These are phyloP conservation scores for Epichloe elymi DNA, from an alignment of 2,329 filamentous ascomycete species.

Conservation along the genomic window DNA sequence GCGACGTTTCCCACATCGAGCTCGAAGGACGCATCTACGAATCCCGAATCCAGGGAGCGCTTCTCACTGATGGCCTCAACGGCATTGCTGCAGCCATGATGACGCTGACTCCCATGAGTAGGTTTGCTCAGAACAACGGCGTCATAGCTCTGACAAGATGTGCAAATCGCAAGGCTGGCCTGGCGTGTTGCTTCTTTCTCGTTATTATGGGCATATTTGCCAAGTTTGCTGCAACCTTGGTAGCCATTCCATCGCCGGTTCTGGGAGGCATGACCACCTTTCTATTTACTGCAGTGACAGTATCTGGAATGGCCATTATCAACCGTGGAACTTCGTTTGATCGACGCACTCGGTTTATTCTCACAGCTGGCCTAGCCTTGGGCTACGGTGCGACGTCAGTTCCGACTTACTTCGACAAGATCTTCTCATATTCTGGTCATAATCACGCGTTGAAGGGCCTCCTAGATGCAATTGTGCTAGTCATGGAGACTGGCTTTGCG, in stretches of 20 bases:
- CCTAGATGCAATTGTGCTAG: constrained; percentile 57
- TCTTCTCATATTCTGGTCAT: constrained; percentile 59
- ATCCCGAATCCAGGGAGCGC: constrained; percentile 61
- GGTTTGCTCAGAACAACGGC: constrained; percentile 75
- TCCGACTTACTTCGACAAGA: constrained; percentile 51
- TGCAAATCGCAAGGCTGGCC: constrained; percentile 69
- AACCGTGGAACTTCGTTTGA: constrained; percentile 56
- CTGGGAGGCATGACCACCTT: constrained; percentile 40
- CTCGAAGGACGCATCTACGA: constrained; percentile 62
- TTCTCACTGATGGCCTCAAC: constrained; percentile 66
- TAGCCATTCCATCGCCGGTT: constrained; percentile 38
- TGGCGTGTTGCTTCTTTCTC: constrained; percentile 64
- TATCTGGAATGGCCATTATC: constrained; percentile 67
- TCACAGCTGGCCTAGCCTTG: constrained; percentile 60
- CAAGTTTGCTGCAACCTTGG: constrained; percentile 73
- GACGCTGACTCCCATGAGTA: constrained; percentile 69
- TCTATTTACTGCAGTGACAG: constrained; percentile 59
- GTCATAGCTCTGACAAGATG: constrained; percentile 73
- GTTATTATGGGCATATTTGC: constrained; percentile 71
- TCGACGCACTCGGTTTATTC: constrained; percentile 69
- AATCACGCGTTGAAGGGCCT: constrained; percentile 60
- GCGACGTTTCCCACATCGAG: constrained; percentile 65
- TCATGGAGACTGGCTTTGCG: constrained; percentile 65
- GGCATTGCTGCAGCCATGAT: constrained; percentile 62
- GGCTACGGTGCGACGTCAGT: constrained; percentile 60